Base-by-base conservation (phyloP, 1,139 yeast species). In the Hemisphaericaspora xylofermentans region DNA sequence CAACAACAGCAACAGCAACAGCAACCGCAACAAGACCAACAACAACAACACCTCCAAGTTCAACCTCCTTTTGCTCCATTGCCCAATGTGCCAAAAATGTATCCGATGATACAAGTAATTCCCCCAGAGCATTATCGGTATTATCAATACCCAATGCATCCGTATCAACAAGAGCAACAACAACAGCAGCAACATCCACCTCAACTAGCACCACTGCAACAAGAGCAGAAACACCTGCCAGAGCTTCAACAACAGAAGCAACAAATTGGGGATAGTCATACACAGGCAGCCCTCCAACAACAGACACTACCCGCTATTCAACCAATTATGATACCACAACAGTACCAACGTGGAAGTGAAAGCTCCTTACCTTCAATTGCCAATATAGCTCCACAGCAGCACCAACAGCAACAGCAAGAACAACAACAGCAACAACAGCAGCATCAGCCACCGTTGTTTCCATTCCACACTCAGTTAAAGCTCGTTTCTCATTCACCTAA, bases 351-450 rank as follows among this genome's bases (percentile, higher is more conserved):
- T 7, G 18, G 33, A 16, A 17, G 19, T 2, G 35, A 25, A 15
- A 26, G 24, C 3, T 24, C 10, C 5, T 35, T 41, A 33, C 45
- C 46, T 4, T 33, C 43, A n/a, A 34, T 41, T 15, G 22, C 29
- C 15, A 38, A 35, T 19, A 27, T 39, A 6, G 43, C 44, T 16
- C 40, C 21, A 8, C 29, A 33, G 12, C 31, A 18, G 17, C 48
- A 43, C 5, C 31, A 32, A 13, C 43, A 30, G 6, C 47, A 39
- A 12, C 44, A 40, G 6, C 40, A 42, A 3, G 43, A n/a, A n/a
- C n/a, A n/a, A n/a, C n/a, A n/a, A n/a, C n/a, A n/a, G n/a, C 40
- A 21, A 8, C 29, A 33, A 10, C 31, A 18, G 17, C 48, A 40
- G 10, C 42, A 38, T 14, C 41, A 34, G 19, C 24, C 29, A 13